A percentile compares a stretch with the other conserved stretches of the same genome.
Conservation (phyloP, 176 grass and related monocot species). For the Oryza glaberrima region DNA sequence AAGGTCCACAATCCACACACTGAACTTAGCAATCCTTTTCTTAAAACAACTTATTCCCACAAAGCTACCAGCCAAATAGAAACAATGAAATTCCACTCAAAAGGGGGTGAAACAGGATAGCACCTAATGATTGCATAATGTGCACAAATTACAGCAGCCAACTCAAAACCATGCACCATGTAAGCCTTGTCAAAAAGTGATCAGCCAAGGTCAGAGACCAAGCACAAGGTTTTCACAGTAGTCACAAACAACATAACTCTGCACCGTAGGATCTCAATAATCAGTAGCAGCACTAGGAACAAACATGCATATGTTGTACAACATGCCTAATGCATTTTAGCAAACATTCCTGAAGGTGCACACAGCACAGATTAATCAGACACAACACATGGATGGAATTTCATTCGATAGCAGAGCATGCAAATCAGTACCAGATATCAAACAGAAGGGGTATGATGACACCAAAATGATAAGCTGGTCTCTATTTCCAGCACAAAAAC, state of each 20-base stretch:
- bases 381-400: background rate
- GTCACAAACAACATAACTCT: background rate
- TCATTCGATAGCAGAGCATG: background rate
- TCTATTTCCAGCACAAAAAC: slow-evolving; percentile 44
- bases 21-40: background rate
- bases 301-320: background rate
- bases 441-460: background rate
- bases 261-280: too few relatives aligned
- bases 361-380: background rate
- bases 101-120: background rate
- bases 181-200: background rate
- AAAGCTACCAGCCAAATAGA: background rate
- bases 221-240: background rate
- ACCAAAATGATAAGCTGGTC: slow-evolving; percentile 32
- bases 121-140: background rate
- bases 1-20: background rate
- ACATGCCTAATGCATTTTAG: background rate
- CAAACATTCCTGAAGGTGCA: background rate
- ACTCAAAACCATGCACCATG: background rate
- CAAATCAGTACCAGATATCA: slow-evolving; percentile 31
- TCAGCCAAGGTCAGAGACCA: background rate
- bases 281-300: background rate
- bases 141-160: background rate
- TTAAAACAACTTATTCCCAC: background rate
- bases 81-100: background rate